Evolutionary conservation across 768 basidiomycete genomes (phyloP), one percentile per base, ranked within the genome.

Genomic region (Suillus alpinus): DNA sequence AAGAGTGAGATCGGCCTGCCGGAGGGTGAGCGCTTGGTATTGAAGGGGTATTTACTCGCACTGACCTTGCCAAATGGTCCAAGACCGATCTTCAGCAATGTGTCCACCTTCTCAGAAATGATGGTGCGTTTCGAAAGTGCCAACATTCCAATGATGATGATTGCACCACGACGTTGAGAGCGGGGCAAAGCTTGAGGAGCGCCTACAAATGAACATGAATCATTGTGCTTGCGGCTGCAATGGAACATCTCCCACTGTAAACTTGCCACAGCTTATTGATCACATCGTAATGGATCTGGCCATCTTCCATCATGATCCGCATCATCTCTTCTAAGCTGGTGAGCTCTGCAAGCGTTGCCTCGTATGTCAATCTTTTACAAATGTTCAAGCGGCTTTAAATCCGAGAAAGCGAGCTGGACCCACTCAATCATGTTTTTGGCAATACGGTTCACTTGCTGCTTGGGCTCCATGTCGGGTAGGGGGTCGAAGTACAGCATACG

Each of bases 351-450:
- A 99, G 80, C 0, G 94, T 95, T 1, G 96, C 92, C 16, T 89
- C 86, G 69, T 94, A 95, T 0, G 97, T 98, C 44, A 90, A 80
- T 71, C 96, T 98, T 56, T 9, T 3, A 20, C 2, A 58, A 41
- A 57, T 18, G n/a, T 44, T 49, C n/a, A 62, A 43, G 47, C 37
- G 49, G 34, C 61, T 31, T 43, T 55, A 43, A 4, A 59, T 5
- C 12, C 41, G 12, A 43, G 34, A 46, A 51, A 49, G 32, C 14
- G 4, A 36, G 7, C 39, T 29, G 56, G 14, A 75, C 87, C 36
- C 59, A 97, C 97, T 97, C 92, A 51, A 99, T 92, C 85, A 99
- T 91, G 70, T 98, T 97, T 78, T 94, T 95, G 6, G 96, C 86
- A 46, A 99, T 97, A 14, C 95, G 81, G 66, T 88, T 95, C 61